Base-by-base conservation (phyloP, 495 filamentous ascomycete genomes). In the Cladorrhinum samala region DNA sequence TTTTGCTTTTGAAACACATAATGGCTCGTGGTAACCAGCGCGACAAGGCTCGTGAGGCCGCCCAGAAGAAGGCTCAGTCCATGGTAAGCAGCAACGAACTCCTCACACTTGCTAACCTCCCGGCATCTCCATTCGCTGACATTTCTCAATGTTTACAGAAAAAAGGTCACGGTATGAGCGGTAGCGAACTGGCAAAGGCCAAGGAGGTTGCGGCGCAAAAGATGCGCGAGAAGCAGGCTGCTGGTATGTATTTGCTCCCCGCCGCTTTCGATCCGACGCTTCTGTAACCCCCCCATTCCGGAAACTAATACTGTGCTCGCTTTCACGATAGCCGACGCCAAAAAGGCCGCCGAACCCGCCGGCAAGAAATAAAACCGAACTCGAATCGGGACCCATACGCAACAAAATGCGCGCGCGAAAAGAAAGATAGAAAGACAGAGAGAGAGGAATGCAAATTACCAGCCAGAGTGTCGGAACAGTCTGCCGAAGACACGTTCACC, bases 21-120 rank as follows among this genome's bases (percentile, higher is more conserved):
- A 96, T 96, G 91, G 83, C 91, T 53, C 87, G 91, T 67, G 91
- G 91, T 58, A 96, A 96, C 66, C 91, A 96, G 77, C 83, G 91
- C 64, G 90, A 95, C 50, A 87, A 87, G 69, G 88, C 86, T 63
- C 87, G 91, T 53, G 86, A 87, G 70, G 90, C 89, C 72, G 84
- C 77, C 62, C 79, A 81, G 67, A 89, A 91, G 76, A 81, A 82
- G 65, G 64, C 73, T 46, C 72, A 77, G 24, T 56, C 64, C 19
- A 53, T 72, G 70, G 85, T 86, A 72, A 62, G 78, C 63, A 4
- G 46, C 50, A 24, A n/a, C 23, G n/a, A 43, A 47, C 23, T 40
- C 54, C 20, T 39, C 38, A 19, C 39, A 4, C 61, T 44, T n/a
- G 58, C 49, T 25, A 16, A 20, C 37, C 19, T 48, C 38, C 41